Base-by-base conservation (phyloP, 495 filamentous ascomycete species). In the Podospora pseudoanserina region DNA sequence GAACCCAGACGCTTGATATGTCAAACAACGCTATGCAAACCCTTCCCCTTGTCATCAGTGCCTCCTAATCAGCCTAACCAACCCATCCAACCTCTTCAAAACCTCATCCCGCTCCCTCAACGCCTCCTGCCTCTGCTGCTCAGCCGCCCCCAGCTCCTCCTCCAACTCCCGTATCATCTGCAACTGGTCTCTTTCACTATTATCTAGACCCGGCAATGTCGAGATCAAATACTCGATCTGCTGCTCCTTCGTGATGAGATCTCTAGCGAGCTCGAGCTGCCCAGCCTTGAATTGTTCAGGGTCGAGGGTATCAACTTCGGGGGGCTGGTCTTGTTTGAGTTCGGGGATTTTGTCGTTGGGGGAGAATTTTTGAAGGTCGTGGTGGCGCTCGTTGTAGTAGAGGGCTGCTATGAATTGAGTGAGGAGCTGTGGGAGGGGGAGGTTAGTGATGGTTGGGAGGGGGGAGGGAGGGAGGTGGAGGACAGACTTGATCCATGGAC, bases 141-240 rank as follows among this genome's bases (percentile, higher is more conserved):
- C 91, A 23, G 89, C 90, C 59, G 80, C 86, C 69, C 86, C 86
- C 70, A 97, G 81, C 73, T 94, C 89, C 71, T 83, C 82, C 74
- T 97, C 92, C 72, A 97, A 76, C 71, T 88, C 90, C 70, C 82
- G 81, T 67, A 99, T 92, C 71, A 86, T 84, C 65, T 82, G 79
- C 74, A 91, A 85, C 80, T 99, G 95, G 76, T 93, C 90, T 67
- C 86, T 85, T 82, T 96, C 90, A 68, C 90, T 94, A 57, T 89
- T 90, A 19, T 91, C 91, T 60, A 97, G 86, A 0, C 95, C 95
- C 0, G 95, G 95, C n/a, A 99, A 80, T 18, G 85, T 84, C 2
- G 86, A 88, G 69, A 97, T 92, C 65, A 99, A 78, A 27, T 87
- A 83, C 80, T 99, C 95, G 72, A 98, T 95, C 85, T 97, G 93